Evolutionary conservation across 202 grass and related monocot species (phyloP), one percentile per base, ranked within the genome.

Genomic region (Zizania palustris): DNA sequence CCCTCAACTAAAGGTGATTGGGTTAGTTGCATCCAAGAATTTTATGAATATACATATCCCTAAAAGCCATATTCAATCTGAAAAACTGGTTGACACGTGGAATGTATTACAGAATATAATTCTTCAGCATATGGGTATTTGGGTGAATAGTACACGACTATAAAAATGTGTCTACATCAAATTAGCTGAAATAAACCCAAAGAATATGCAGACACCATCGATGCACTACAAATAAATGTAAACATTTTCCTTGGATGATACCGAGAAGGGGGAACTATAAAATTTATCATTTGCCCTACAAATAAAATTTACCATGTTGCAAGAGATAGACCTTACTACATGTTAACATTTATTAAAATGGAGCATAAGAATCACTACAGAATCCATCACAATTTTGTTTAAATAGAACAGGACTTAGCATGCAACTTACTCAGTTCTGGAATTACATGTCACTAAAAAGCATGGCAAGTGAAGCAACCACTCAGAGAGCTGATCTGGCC

Each of bases 401-500:
- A 67, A 62, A 22, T 13, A 72, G 62, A 1, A 11, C 65, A 83
- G 60, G 11, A 46, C 7, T 57, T 13, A 62, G 73, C 56, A 37
- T n/a, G 59, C 22, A 80, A 76, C 86, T 84, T 84, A 84, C 81
- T 45, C 13, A 43, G 34, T 16, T 72, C 5, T 60, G 13, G 11
- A 72, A 75, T 54, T 18, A 45, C 11, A 16, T 20, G 12, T 64
- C 65, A 72, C 69, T 90, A 98, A 80, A 92, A 98, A 82, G 95
- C 85, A 88, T 89, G 91, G 78, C 91, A 98, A 36, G 83, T 92
- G 80, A 98, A 98, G 78, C 95, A 98, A 46, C 95, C 90, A 64
- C 91, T 92, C 7, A 98, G 54, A 18, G 94, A 97, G 90, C 74
- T 78, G 11, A 83, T 93, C 61, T 86, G 89, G 9, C 89, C 66